phyloP scores from a whole-genome alignment of 2,329 filamentous ascomycete genomes.

The Pseudocercospora fuligena region DNA sequence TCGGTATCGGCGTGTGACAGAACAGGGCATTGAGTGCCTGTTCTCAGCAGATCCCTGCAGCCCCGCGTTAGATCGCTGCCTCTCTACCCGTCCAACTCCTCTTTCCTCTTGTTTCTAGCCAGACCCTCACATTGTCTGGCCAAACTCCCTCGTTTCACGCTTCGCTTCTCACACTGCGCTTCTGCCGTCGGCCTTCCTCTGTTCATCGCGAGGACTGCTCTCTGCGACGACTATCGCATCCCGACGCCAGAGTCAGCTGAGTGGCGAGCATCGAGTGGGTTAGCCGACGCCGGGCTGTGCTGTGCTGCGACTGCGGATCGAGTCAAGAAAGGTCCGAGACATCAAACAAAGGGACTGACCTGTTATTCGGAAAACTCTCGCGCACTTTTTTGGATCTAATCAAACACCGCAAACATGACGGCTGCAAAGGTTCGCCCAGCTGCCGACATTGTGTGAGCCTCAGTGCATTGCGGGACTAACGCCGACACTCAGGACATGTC shows the following conservation, averaged over 20 bases:
- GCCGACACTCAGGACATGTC: slow-evolving; percentile 43
- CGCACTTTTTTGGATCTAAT: not conserved
- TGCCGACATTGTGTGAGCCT: slow-evolving; percentile 14
- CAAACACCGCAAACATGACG: slow-evolving; percentile 17
- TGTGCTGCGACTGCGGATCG: slow-evolving; percentile 1
- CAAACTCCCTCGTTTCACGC: not conserved
- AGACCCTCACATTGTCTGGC: not conserved
- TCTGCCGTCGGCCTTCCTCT: not conserved
- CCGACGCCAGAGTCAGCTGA: slow-evolving; percentile 8
- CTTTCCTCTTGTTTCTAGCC: not conserved
- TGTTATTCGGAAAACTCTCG: not conserved
- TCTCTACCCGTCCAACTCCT: slow-evolving; percentile 2
- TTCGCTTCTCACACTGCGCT: not conserved
- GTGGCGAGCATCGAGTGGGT: slow-evolving; percentile 3
- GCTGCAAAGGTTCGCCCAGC: slow-evolving; percentile 23
- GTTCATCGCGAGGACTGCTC: not conserved
- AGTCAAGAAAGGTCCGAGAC: slow-evolving; percentile 19
- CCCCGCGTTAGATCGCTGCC: slow-evolving; percentile 8
- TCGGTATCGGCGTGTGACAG: slow-evolving; percentile 1
- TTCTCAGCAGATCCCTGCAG: slow-evolving; percentile 7
- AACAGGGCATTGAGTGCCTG: not conserved
- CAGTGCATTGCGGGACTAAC: slow-evolving; percentile 17
- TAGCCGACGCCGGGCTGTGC: slow-evolving; percentile 11
- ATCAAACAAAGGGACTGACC: slow-evolving; percentile 17
- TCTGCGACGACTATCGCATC: not conserved